phyloP scores from a whole-genome alignment of 495 filamentous ascomycete species.

The Daldinia childiae region DNA sequence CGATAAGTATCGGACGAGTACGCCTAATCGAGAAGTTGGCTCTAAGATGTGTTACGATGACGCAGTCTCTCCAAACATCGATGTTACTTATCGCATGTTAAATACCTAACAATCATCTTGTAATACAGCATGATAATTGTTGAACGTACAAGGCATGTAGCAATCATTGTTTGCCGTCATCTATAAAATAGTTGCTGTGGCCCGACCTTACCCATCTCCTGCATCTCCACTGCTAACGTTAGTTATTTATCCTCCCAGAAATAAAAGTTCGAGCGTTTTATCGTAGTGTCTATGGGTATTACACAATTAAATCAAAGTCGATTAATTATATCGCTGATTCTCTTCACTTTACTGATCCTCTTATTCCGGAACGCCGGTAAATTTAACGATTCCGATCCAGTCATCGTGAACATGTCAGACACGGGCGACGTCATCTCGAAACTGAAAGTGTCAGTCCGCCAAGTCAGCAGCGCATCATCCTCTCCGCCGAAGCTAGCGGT shows the following conservation, averaged over 20 bases:
- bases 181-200: too few relatives aligned
- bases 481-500: conserved; percentile 42
- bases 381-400: conserved; percentile 23
- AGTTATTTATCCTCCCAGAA: neutral
- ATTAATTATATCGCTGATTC: conserved; percentile 5
- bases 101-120: conserved; percentile 1
- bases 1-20: neutral
- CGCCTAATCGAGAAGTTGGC: conserved; percentile 31
- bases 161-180: too few relatives aligned
- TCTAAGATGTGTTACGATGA: conserved; percentile 17
- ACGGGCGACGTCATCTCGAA: conserved; percentile 34
- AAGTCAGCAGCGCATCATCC: conserved; percentile 27
- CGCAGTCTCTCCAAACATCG: conserved; percentile 13
- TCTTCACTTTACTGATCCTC: conserved; percentile 10
- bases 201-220: too few relatives aligned
- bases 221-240: too few relatives aligned
- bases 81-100: conserved; percentile 18
- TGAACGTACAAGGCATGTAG: neutral
- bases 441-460: conserved; percentile 45
- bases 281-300: conserved; percentile 13
- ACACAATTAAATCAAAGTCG: conserved; percentile 3
- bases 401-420: conserved; percentile 28
- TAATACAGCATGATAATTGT: neutral
- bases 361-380: conserved; percentile 20
- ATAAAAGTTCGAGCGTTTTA: neutral